Base-by-base conservation (phyloP, 75 land plant species). In the Selaginella moellendorffii region DNA sequence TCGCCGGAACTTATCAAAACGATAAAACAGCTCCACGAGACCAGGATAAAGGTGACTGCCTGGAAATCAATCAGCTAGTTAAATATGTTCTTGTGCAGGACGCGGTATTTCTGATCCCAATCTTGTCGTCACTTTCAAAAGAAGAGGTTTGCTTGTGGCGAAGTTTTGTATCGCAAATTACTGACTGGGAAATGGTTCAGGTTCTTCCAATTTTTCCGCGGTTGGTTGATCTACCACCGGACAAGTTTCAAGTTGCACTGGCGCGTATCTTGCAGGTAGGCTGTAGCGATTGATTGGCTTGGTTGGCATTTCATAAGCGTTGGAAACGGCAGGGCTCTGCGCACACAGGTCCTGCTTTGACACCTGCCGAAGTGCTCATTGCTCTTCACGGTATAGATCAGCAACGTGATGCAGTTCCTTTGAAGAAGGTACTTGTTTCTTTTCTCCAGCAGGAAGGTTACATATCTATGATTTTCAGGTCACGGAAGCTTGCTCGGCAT, bases 381-480 rank as follows among this genome's bases (percentile, higher is more conserved):
- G 83, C 98, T 28, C 75, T 93, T 64, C 90, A 93, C 76, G 87
- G 85, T 12, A 89, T 93, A 31, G 96, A 88, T 76, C 87, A 90
- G 18, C 87, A 86, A 10, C 85, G 72, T 74, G 96, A 89, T 72
- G 68, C 82, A 30, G 75, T 93, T 26, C 88, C 96, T 31, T 64
- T 93, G 62, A 84, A 86, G 67, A 93, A 85, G 98, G 98, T 69
- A 64, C 27, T 29, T 31, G 22, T 31, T 31, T 29, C 5, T 5
- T 36, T 14, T 5, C 5, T 36, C 46, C 14, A 36, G 14, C 14
- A 36, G 14, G 14, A 36, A n/a, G n/a, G n/a, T n/a, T n/a, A n/a
- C 46, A 14, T 36, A 36, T 36, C 14, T 36, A 36, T 36, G 46
- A 5, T 5, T 36, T 78, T 12, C 76, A 93, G 98, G 82, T 93